Evolutionary conservation across 495 filamentous ascomycete species (phyloP).

Genomic region (Lepraria neglecta): DNA sequence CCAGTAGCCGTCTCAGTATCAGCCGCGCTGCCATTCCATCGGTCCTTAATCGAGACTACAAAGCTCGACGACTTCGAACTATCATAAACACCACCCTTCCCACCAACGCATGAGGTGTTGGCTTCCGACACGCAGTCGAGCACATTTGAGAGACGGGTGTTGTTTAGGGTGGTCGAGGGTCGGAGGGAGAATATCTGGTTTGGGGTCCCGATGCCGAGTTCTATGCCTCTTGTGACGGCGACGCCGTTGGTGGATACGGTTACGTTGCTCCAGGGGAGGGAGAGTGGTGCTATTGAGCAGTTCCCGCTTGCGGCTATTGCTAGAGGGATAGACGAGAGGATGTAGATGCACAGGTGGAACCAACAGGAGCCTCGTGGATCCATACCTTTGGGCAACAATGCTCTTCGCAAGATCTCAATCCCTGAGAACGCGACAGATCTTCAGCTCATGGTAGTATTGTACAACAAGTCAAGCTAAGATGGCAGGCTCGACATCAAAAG

Average conservation of each 20-base stretch:
- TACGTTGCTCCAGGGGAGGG: conserved; percentile 1
- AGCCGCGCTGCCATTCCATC: conserved; percentile 8
- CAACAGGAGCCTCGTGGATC: background rate
- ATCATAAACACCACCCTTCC: conserved; percentile 12
- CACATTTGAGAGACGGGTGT: background rate
- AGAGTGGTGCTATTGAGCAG: background rate
- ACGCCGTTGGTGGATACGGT: conserved; percentile 4
- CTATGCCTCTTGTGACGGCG: background rate
- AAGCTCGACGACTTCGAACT: conserved; percentile 14
- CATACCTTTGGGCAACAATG: background rate
- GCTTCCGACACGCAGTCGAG: background rate
- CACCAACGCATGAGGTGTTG: conserved; percentile 12
- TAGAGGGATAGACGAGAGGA: background rate
- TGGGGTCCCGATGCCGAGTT: conserved; percentile 3
- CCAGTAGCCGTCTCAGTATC: conserved; percentile 6
- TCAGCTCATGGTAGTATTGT: too few species aligned
- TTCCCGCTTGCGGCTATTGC: conserved; percentile 1
- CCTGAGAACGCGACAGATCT: too few species aligned
- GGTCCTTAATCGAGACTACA: conserved; percentile 9
- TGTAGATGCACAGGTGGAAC: background rate
- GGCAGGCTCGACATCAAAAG: too few species aligned
- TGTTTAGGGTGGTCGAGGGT: conserved; percentile 10
- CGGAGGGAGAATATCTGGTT: conserved; percentile 7
- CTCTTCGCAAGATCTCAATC: background rate
- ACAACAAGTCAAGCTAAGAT: too few species aligned